A percentile compares a stretch with the other conserved stretches of the same genome.
These are phyloP conservation scores for Ailanthus altissimus DNA, from an alignment of 345 rosid genomes.

Conservation along the genomic window DNA sequence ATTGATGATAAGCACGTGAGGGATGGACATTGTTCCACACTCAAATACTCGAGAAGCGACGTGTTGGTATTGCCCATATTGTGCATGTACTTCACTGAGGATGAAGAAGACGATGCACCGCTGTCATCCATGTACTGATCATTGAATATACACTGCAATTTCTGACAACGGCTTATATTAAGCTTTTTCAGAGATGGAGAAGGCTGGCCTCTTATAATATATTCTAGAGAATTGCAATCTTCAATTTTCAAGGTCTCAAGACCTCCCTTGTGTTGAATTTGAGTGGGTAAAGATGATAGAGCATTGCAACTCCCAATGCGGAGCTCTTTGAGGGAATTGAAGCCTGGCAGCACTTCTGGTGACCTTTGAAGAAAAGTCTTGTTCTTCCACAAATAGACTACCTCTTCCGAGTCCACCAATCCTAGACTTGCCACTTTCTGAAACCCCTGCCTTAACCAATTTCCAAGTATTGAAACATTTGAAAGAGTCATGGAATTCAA, in stretches of 20 bases:
- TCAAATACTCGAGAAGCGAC: background rate
- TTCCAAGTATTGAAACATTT: background rate
- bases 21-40: background rate
- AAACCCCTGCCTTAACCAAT: background rate
- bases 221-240: background rate
- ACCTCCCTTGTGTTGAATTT: background rate
- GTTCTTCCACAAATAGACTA: background rate
- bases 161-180: background rate
- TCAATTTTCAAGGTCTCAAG: background rate
- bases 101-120: too few species aligned
- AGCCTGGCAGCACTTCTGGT: background rate
- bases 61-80: too few species aligned
- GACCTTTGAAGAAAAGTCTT: background rate
- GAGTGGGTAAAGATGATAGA: background rate
- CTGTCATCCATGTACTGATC: background rate
- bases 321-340: background rate
- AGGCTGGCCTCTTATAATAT: background rate
- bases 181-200: background rate
- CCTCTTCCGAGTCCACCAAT: background rate
- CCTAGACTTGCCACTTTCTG: background rate
- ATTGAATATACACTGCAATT: constrained; percentile 9
- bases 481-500: background rate
- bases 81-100: too few species aligned
- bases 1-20: background rate
- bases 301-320: background rate